Evolutionary conservation across 768 basidiomycete species (phyloP), one percentile per base, ranked within the genome.

Genomic region (Suillus subluteus): DNA sequence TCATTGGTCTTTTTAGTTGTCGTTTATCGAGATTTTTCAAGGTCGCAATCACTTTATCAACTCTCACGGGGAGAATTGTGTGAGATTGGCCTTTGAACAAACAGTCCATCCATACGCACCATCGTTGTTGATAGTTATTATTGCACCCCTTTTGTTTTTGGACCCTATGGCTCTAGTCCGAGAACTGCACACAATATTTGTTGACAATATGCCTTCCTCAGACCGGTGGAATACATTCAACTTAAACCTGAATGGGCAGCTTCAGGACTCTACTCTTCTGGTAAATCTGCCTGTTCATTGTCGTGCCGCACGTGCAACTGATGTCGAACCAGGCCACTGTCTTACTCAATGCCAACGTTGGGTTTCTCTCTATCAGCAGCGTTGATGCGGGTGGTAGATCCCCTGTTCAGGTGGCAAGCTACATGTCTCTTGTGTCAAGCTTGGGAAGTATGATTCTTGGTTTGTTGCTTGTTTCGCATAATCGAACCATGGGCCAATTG

Each of bases 201-300:
- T 85, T 1, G 88, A 89, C 69, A 70, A 74, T 0, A 76, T 82
- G 18, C 79, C 82, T 62, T 79, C 74, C 41, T 70, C 72, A 12
- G 73, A 74, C 9, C 73, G 76, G 15, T 89, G 87, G 86, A 74
- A 77, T 6, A 73, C 75, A 16, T 83, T 85, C 44, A 78, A 87
- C 52, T 63, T 64, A 11, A 82, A 82, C 32, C 70, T 88, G 44
- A 81, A 78, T 30, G 77, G 78, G 4, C 83, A 89, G 67, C 84
- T 86, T 79, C 78, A 83, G 67, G 83, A 84, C 63, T 82, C 85
- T 48, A 84, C 82, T 59, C 82, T 87, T 32, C 82, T 84, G 65
- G 88, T 88, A 64, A 62, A 84, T 66, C 46, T 6, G 61, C n/a
- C 7, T 15, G 15, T 41, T 32, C 7, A 16, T 37, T 50, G 2